Evolutionary conservation across 192 early-diverging fungal genomes (phyloP).

Genomic region (Pilobolus umbonatus): DNA sequence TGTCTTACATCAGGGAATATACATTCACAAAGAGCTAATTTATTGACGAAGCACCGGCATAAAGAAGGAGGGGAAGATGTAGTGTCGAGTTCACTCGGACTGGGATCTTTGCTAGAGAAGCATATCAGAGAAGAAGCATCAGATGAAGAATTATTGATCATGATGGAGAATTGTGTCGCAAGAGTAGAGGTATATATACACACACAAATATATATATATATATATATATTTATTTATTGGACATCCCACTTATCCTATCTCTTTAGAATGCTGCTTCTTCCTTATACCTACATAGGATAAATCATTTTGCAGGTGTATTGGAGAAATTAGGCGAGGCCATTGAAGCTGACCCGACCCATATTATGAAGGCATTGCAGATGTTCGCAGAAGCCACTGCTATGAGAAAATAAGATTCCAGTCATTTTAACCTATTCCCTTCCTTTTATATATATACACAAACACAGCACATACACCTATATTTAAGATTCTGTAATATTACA

Average conservation of each 20-base stretch:
- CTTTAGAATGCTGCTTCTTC: slow-evolving; percentile 56
- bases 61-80: slow-evolving; percentile 7
- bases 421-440: too few species aligned
- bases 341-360: slow-evolving; percentile 52
- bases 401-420: too few species aligned
- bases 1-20: slow-evolving; percentile 25
- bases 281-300: slow-evolving; percentile 50
- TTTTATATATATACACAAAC: too few species aligned
- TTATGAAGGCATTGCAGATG: slow-evolving; percentile 60
- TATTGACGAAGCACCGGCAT: not conserved
- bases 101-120: slow-evolving; percentile 11
- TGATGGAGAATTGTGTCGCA: slow-evolving; percentile 51
- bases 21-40: not conserved
- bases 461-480: too few species aligned
- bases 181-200: slow-evolving; percentile 48
- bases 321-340: slow-evolving; percentile 56
- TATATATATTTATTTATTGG: not conserved
- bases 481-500: too few species aligned
- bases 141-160: slow-evolving; percentile 44
- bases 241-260: not conserved
- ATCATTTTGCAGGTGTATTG: slow-evolving; percentile 51
- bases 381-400: slow-evolving; percentile 37
- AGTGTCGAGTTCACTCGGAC: not conserved
- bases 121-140: slow-evolving; percentile 44
- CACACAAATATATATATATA: not conserved